Base-by-base conservation (phyloP, 1,284 basidiomycete genomes). In the Pascua guehoae region DNA sequence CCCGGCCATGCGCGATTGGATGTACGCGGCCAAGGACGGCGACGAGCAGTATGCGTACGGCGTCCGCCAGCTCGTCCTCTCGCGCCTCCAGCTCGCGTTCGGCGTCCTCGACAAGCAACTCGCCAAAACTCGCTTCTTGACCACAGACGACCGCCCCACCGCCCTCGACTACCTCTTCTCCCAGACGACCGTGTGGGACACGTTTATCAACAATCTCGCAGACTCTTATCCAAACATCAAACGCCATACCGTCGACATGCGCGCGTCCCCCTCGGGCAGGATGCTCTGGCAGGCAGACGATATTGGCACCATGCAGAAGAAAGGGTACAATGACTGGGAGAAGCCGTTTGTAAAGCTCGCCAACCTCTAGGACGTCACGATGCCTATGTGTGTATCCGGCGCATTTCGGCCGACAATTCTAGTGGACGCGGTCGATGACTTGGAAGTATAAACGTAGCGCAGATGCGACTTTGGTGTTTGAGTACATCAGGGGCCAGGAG, bases 1-100 rank as follows among this genome's bases (percentile, higher is more conserved):
- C 12, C 66, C 66, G 2, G 56, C 62, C 10, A 54, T 68, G 41
- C 55, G 66, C 18, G 66, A 68, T 53, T 64, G 61, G 62, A 56
- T 68, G 51, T 68, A 68, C 54, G 66, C 66, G 11, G 57, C 53
- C 38, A 63, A 54, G 40, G 58, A 56, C 41, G 51, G 46, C 12
- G 44, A 50, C 17, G n/a, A 15, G 17, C 12, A 39, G 16, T 36
- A 44, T 49, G 54, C 54, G 1, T 49, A 54, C 45, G 58, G 54
- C 24, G 32, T 60, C 10, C 51, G 58, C 37, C 24, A 48, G 18
- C 54, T 60, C 48, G 43, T 54, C 2, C 45, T 60, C 46, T 17
- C 43, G 36, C 58, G 58, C 41, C 47, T 60, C 18, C 24, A 51
- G 41, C 17, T 15, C 40, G 44, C 54, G 36, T 51, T 47, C 36